These are phyloP conservation scores for Cyclocybe aegerita DNA, from an alignment of 768 basidiomycete genomes.

Conservation along the genomic window DNA sequence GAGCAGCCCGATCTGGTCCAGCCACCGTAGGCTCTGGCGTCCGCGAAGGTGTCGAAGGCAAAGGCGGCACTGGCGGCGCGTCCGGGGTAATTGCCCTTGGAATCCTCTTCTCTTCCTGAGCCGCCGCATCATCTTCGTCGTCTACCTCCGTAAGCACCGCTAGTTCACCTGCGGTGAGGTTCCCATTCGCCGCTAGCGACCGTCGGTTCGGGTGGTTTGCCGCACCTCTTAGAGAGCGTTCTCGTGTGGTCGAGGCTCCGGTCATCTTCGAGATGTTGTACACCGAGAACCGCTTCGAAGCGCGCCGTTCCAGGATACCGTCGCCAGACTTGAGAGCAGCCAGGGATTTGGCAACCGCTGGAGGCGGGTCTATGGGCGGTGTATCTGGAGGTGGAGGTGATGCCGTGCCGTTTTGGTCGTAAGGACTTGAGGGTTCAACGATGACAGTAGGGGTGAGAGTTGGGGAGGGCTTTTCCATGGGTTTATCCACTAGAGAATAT, in stretches of 20 bases:
- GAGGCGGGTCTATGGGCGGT: constrained; percentile 35
- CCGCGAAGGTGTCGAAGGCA: constrained; percentile 44
- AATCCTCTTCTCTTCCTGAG: constrained; percentile 23
- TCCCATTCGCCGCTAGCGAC: constrained; percentile 62
- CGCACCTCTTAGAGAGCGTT: constrained; percentile 42
- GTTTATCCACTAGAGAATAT: constrained; percentile 78
- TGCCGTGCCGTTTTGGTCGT: constrained; percentile 24
- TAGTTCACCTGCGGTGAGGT: constrained; percentile 69
- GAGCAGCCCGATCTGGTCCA: constrained; percentile 6
- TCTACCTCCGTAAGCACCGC: constrained; percentile 75
- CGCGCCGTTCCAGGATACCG: constrained; percentile 76
- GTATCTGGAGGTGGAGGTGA: constrained; percentile 34
- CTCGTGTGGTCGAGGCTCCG: constrained; percentile 46
- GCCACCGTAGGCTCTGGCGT: constrained; percentile 34
- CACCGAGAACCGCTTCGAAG: constrained; percentile 93
- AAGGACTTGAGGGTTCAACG: constrained; percentile 51
- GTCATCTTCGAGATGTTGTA: constrained; percentile 97
- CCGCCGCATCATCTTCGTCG: constrained; percentile 46
- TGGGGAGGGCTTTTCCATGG: constrained; percentile 38
- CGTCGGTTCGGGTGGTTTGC: constrained; percentile 54
- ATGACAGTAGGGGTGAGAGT: constrained; percentile 47
- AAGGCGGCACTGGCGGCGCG: constrained; percentile 45
- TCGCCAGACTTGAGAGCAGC: constrained; percentile 88
- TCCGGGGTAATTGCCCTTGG: constrained; percentile 40
- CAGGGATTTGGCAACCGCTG: constrained; percentile 76